Evolutionary conservation across 2,329 filamentous ascomycete genomes (phyloP), one percentile per base, ranked within the genome.

Genomic region (Calycina herbarum): DNA sequence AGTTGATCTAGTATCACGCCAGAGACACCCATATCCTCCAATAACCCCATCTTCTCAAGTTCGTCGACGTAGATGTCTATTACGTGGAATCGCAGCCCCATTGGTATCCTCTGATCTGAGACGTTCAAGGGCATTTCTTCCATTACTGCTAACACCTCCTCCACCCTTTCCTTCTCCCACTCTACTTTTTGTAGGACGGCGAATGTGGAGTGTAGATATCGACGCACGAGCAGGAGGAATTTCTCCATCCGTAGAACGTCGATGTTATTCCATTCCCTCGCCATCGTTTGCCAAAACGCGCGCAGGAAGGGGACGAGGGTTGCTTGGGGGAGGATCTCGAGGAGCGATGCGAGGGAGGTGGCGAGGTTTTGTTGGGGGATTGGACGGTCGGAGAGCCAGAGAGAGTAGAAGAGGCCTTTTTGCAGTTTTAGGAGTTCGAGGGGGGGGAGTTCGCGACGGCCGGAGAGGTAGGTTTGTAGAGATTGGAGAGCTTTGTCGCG

Each of bases 61-160:
- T 97, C 94, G 77, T 98, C 95, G 8, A 96, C 85, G 87, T 91
- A 98, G 63, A 98, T 85, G 80, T 99, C 95, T 69, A 96, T 78
- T 15, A 94, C 85, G 78, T 99, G 95, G 77, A 96, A 88, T 68
- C 93, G 82, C 76, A 99, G 76, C 0, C 95, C 95, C 72, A 95
- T 91, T 0, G 94, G 91, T 0, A 96, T 88, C 61, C 77, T 75
- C 61, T 77, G 67, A 65, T 81, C 76, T 59, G 74, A 75, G 48
- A 79, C 78, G 73, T 82, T 80, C 48, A 81, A 72, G 20, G 81
- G 79, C 66, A 78, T 77, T 66, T 78, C 76, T 59, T 76, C 76
- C 72, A 88, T 65, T 11, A 88, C 74, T 4, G 73, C 77, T 65
- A 86, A 76, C 71, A 82, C 82, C 54, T 77, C 74, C 57, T 76